phyloP scores from a whole-genome alignment of 768 basidiomycete genomes.

The Boletus edulis region DNA sequence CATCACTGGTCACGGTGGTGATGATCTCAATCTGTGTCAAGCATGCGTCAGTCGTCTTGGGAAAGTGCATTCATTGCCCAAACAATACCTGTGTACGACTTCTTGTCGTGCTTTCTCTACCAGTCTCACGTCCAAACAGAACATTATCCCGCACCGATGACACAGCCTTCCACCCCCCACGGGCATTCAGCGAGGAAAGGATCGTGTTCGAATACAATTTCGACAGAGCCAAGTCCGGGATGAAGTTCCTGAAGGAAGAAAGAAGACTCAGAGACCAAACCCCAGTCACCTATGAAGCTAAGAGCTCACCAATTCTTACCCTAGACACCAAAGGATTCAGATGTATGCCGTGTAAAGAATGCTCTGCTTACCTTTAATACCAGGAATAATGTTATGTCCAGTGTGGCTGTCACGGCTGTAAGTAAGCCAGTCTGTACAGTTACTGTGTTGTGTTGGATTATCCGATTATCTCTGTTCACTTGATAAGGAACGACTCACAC shows the following conservation, averaged over 20 bases:
- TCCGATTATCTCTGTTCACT: neutral
- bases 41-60: neutral
- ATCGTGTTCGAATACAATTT: constrained; percentile 26
- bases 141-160: neutral
- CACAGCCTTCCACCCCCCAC: constrained; percentile 19
- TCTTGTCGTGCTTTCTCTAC: neutral
- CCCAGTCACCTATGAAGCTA: neutral
- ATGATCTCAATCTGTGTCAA: neutral
- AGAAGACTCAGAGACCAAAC: neutral
- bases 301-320: constrained; percentile 3
- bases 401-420: constrained; percentile 1
- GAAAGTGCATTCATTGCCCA: neutral
- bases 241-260: constrained; percentile 10
- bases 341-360: neutral
- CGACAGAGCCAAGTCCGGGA: constrained; percentile 25
- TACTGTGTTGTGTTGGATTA: constrained; percentile 11
- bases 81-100: constrained; percentile 6
- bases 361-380: constrained; percentile 6
- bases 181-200: constrained; percentile 22
- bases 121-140: neutral
- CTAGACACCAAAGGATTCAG: neutral
- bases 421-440: constrained; percentile 28
- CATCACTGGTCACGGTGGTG: neutral
- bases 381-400: constrained; percentile 22
- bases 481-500: constrained; percentile 18